Base-by-base conservation (phyloP, 2,329 filamentous ascomycete species). In the Fusarium luffae region DNA sequence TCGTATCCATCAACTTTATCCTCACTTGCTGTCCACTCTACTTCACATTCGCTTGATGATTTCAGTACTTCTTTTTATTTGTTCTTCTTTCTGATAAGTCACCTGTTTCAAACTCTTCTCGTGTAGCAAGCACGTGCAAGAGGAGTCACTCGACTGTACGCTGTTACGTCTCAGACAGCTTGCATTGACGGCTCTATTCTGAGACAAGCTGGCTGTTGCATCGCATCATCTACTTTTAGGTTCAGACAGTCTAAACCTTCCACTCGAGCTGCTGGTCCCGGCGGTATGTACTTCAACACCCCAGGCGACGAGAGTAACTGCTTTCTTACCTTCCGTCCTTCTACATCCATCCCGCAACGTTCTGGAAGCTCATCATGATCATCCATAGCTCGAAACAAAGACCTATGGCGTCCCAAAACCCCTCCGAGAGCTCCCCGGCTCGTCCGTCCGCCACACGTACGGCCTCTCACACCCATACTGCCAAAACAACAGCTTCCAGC, bases 331-430 rank as follows among this genome's bases (percentile, higher is more conserved):
- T 40, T 32, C 7, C 23, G 14, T 23, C n/a, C 12, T 21, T 34
- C 44, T n/a, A 25, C 44, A 28, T 27, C 57, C 28, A 27, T 48
- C 21, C n/a, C 50, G 9, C 43, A 65, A 52, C 54, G 7, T 57
- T 27, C 19, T 28, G 13, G 27, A 71, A 63, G 56, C 74, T 77
- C 66, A 77, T 70, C 47, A 76, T 77, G 70, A 76, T 76, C 9
- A 62, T 73, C n/a, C 70, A 71, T 55, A 76, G 71, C 62, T 65
- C 71, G n/a, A 47, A 57, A 9, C 65, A 75, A 56, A 66, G 70
- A 68, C 69, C 69, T 71, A 82, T 82, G 80, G 75, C 79, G 64
- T 73, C 79, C 55, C 74, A 65, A 66, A 74, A 64, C 64, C 65
- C 76, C 52, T 68, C 69, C 56, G 75, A 75, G 66, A 70, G 74